Conservation (phyloP, 495 filamentous ascomycete species). For the Podospora tetraspora region DNA sequence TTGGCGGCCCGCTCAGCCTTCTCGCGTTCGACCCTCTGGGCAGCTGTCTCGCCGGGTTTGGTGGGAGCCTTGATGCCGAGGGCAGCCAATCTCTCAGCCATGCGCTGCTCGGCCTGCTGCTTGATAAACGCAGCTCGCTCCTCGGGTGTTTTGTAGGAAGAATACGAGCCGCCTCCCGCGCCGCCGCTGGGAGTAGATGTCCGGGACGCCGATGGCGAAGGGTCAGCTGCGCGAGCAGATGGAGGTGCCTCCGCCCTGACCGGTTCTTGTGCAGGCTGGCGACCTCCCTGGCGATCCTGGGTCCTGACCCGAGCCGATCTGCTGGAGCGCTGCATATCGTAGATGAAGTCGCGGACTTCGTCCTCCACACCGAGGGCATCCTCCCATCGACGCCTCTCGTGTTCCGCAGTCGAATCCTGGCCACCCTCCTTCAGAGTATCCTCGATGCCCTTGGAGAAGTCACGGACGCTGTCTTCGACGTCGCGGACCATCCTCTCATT, state of each 20-base stretch:
- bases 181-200: slow-evolving; percentile 42
- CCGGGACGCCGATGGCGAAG: slow-evolving; percentile 37
- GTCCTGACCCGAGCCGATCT: slow-evolving; percentile 67
- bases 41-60: slow-evolving; percentile 66
- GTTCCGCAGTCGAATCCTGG: slow-evolving; percentile 63
- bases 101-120: slow-evolving; percentile 92
- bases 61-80: slow-evolving; percentile 79
- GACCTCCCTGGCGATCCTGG: slow-evolving; percentile 54
- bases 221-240: slow-evolving; percentile 30
- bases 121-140: slow-evolving; percentile 94
- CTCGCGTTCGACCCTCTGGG: slow-evolving; percentile 84
- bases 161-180: slow-evolving; percentile 54
- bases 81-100: slow-evolving; percentile 95
- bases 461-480: slow-evolving; percentile 94
- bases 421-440: slow-evolving; percentile 77
- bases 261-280: slow-evolving; percentile 41
- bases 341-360: slow-evolving; percentile 95
- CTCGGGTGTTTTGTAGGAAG: slow-evolving; percentile 81
- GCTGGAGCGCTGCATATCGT: slow-evolving; percentile 81
- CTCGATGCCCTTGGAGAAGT: slow-evolving; percentile 78
- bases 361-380: slow-evolving; percentile 96
- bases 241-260: slow-evolving; percentile 40
- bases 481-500: slow-evolving; percentile 95
- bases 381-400: slow-evolving; percentile 92
- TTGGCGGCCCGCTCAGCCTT: slow-evolving; percentile 80